Conservation (phyloP, 192 early-diverging fungal genomes). For the Powellomyces hirtus region DNA sequence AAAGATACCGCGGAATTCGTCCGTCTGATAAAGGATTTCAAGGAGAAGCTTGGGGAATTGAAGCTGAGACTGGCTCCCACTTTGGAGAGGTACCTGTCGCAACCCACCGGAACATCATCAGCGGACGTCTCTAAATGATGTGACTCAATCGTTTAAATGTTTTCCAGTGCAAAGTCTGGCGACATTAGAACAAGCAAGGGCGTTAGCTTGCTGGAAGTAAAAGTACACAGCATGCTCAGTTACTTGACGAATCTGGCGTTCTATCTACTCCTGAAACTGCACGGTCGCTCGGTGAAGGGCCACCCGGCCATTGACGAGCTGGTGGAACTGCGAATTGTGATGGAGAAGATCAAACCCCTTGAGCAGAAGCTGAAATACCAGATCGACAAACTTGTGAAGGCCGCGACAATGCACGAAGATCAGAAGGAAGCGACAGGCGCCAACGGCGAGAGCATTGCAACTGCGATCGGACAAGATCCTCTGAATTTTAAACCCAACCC, state of each 20-base stretch:
- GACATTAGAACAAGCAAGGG: constrained; percentile 72
- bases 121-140: too few relatives aligned
- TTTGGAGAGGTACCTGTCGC: neutral
- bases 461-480: constrained; percentile 51
- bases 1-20: constrained; percentile 11
- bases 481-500: constrained; percentile 91
- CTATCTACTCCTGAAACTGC: constrained; percentile 74
- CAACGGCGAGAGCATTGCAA: constrained; percentile 9
- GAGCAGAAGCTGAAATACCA: constrained; percentile 95
- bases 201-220: constrained; percentile 86
- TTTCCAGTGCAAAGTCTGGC: constrained; percentile 45
- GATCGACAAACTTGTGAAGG: constrained; percentile 88
- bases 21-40: constrained; percentile 9
- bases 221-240: constrained; percentile 79
- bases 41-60: constrained; percentile 17
- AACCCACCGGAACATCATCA: too few relatives aligned
- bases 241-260: constrained; percentile 82
- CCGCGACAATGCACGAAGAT: constrained; percentile 31
- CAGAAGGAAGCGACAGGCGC: constrained; percentile 13
- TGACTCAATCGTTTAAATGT: neutral
- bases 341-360: constrained; percentile 92
- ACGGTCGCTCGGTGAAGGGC: constrained; percentile 61
- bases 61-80: constrained; percentile 1
- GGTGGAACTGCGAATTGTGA: constrained; percentile 76
- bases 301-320: constrained; percentile 66